phyloP scores from a whole-genome alignment of 805 yeast species.

The Metschnikowia proteae region DNA sequence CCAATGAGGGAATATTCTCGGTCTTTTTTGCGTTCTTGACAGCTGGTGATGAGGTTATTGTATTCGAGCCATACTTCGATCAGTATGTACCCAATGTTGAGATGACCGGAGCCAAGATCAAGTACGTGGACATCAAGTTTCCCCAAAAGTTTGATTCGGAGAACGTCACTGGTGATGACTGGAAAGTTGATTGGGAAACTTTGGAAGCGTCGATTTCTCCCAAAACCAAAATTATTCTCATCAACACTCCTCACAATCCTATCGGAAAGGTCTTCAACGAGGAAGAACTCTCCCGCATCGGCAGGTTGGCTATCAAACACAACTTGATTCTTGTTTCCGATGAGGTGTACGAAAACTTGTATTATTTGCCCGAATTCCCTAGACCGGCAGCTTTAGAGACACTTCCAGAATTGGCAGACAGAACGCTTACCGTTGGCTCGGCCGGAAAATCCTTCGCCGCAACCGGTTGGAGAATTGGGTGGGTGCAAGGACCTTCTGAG shows the following conservation, averaged over 20 bases:
- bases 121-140: conserved; percentile 80
- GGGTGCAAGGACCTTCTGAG: conserved; percentile 86
- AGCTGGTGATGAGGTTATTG: conserved; percentile 92
- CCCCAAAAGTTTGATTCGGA: conserved; percentile 65
- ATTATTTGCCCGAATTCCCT: conserved; percentile 64
- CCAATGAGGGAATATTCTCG: conserved; percentile 91
- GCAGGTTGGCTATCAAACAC: conserved; percentile 78
- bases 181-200: conserved; percentile 80
- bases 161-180: conserved; percentile 75
- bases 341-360: conserved; percentile 92
- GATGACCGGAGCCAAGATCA: conserved; percentile 88
- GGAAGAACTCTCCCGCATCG: conserved; percentile 71
- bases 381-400: conserved; percentile 73
- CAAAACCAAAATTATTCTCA: conserved; percentile 79
- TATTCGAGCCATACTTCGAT: conserved; percentile 95
- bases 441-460: conserved; percentile 99
- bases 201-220: conserved; percentile 66
- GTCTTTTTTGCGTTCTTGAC: conserved; percentile 80
- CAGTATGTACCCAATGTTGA: conserved; percentile 94
- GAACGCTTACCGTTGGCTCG: conserved; percentile 89
- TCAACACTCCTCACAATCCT: conserved; percentile 96
- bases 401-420: conserved; percentile 66
- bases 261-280: conserved; percentile 83
- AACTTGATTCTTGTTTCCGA: conserved; percentile 82
- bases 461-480: conserved; percentile 98